Percentiles rank a stretch among this genome's conserved stretches.
Evolutionary conservation across 495 filamentous ascomycete species (phyloP).

Genomic region (Mycothermus thermophilus): DNA sequence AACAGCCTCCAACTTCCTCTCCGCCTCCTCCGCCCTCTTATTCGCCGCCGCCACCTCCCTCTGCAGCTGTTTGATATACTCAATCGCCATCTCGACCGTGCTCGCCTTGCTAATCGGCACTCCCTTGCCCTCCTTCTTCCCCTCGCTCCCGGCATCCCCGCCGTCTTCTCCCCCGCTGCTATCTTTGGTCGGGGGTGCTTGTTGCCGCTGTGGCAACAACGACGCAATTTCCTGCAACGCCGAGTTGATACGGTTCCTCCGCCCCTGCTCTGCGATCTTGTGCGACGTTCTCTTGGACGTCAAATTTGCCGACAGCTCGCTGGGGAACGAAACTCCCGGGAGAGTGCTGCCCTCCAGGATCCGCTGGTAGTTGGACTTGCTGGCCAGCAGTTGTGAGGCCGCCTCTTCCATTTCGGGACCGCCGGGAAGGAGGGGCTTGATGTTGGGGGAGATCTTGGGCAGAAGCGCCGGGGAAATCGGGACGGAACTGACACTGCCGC

Average conservation of each 20-base stretch:
- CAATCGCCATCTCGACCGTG: constrained; percentile 89
- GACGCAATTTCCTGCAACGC: constrained; percentile 84
- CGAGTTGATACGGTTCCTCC: constrained; percentile 87
- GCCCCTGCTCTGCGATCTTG: constrained; percentile 93
- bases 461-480: constrained; percentile 65
- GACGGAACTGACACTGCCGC: constrained; percentile 61
- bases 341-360: constrained; percentile 86
- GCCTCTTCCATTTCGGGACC: constrained; percentile 44
- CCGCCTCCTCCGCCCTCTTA: constrained; percentile 47
- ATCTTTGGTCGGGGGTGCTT: constrained; percentile 5
- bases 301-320: constrained; percentile 77
- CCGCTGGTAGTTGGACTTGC: constrained; percentile 96
- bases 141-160: constrained; percentile 2
- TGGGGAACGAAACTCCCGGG: constrained; percentile 81
- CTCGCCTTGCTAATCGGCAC: constrained; percentile 79
- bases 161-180: constrained; percentile 28
- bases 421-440: constrained; percentile 79
- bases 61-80: constrained; percentile 81
- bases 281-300: constrained; percentile 95
- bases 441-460: constrained; percentile 89
- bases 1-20: constrained; percentile 47
- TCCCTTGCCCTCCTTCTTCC: constrained; percentile 18
- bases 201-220: constrained; percentile 46
- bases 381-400: constrained; percentile 73
- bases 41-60: constrained; percentile 56